Evolutionary conservation across 2,329 filamentous ascomycete species (phyloP).

Genomic region (Aspergillus brasiliensis): DNA sequence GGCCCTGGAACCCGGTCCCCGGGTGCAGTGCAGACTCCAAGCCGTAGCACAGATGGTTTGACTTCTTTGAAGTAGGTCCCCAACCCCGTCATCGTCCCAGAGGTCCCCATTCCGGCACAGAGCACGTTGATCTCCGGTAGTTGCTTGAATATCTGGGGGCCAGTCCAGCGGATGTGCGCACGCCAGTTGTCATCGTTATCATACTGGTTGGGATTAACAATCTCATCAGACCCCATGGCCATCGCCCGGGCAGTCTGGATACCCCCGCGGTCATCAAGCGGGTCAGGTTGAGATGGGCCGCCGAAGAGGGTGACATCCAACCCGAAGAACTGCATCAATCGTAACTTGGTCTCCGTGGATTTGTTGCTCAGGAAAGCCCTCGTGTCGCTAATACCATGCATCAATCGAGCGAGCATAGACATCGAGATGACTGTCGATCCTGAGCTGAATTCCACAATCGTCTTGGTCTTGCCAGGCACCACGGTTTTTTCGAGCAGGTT

Average conservation of each 20-base stretch:
- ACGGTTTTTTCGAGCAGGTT: constrained; percentile 53
- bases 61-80: constrained; percentile 53
- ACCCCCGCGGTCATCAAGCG: constrained; percentile 55
- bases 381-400: constrained; percentile 55
- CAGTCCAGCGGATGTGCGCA: constrained; percentile 61
- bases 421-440: constrained; percentile 65
- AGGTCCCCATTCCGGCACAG: constrained; percentile 61
- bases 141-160: constrained; percentile 59
- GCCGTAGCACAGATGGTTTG: constrained; percentile 44
- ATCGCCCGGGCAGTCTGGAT: constrained; percentile 52
- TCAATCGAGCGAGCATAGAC: constrained; percentile 56
- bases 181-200: constrained; percentile 51
- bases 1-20: constrained; percentile 63
- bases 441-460: constrained; percentile 63
- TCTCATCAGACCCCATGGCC: constrained; percentile 45
- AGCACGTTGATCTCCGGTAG: constrained; percentile 59
- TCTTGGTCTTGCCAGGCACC: constrained; percentile 49
- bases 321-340: constrained; percentile 63
- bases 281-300: constrained; percentile 61
- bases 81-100: constrained; percentile 54
- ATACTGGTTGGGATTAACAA: constrained; percentile 60
- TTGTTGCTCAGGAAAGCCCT: constrained; percentile 63
- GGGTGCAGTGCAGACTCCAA: constrained; percentile 58
- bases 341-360: constrained; percentile 55
- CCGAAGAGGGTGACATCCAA: constrained; percentile 61